phyloP scores from a whole-genome alignment of 805 yeast genomes.

The Blastobotrys terrestris region DNA sequence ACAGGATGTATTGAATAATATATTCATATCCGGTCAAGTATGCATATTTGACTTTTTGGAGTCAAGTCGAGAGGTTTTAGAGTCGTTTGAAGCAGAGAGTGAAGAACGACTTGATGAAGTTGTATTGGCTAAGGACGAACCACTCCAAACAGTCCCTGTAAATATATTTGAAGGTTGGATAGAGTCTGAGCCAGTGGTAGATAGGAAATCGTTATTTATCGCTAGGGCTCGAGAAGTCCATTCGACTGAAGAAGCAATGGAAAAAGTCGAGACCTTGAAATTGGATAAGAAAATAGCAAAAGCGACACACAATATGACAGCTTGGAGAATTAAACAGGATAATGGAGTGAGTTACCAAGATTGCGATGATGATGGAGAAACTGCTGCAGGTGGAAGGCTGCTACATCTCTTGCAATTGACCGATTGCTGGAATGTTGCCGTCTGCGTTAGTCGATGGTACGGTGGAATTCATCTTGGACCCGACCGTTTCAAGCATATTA shows the following conservation, averaged over 20 bases:
- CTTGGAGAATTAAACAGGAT: slow-evolving; percentile 67
- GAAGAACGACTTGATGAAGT: slow-evolving; percentile 7
- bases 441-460: slow-evolving; percentile 86
- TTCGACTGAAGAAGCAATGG: slow-evolving; percentile 62
- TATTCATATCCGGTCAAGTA: slow-evolving; percentile 58
- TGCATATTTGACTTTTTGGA: slow-evolving; percentile 77
- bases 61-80: slow-evolving; percentile 33
- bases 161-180: slow-evolving; percentile 70
- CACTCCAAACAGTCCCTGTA: slow-evolving; percentile 5
- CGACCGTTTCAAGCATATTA: slow-evolving; percentile 69
- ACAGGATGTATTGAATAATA: slow-evolving; percentile 45
- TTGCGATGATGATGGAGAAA: slow-evolving; percentile 95
- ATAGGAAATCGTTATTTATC: slow-evolving; percentile 79
- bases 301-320: slow-evolving; percentile 77
- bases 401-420: slow-evolving; percentile 58
- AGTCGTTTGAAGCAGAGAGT: slow-evolving; percentile 27
- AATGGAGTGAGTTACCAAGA: slow-evolving; percentile 63
- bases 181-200: slow-evolving; percentile 68
- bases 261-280: slow-evolving; percentile 45
- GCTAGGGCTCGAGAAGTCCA: slow-evolving; percentile 63
- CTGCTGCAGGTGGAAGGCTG: slow-evolving; percentile 90
- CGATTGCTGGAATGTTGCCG: slow-evolving; percentile 81
- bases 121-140: no score
- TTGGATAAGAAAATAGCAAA: slow-evolving; percentile 57
- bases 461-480: slow-evolving; percentile 92